Evolutionary conservation across 192 early-diverging fungal genomes (phyloP).

Genomic region (Phycomyces blakesleeanus): DNA sequence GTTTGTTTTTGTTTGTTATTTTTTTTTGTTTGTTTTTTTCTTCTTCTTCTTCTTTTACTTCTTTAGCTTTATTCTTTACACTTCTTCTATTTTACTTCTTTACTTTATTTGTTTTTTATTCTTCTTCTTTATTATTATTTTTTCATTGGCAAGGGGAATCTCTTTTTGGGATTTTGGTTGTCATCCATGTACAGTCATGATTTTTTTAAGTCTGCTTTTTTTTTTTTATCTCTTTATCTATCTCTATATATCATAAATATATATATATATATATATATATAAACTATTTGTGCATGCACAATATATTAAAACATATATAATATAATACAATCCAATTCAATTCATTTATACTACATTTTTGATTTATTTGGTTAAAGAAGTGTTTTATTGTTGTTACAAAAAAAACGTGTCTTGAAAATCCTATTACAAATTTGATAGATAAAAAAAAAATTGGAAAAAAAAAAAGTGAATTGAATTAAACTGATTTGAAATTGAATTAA

Average conservation of each 20-base stretch:
- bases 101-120: background rate
- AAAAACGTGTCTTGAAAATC: no score
- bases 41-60: no score
- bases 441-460: no score
- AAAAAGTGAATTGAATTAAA: no score
- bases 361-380: no score
- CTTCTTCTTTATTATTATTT: background rate
- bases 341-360: background rate
- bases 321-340: background rate
- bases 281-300: background rate
- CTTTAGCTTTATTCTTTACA: no score
- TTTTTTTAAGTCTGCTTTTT: background rate
- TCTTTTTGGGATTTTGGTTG: slow-evolving; percentile 2
- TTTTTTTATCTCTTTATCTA: background rate
- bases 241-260: no score
- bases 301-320: background rate
- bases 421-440: no score
- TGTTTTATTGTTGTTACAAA: no score
- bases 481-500: no score
- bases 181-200: slow-evolving; percentile 5
- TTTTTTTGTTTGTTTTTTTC: no score
- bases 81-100: background rate
- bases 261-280: background rate
- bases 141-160: slow-evolving; percentile 4
- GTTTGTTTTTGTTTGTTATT: no score